Conservation (phyloP, 2,329 filamentous ascomycete genomes). For the Stromatinia cepivora region DNA sequence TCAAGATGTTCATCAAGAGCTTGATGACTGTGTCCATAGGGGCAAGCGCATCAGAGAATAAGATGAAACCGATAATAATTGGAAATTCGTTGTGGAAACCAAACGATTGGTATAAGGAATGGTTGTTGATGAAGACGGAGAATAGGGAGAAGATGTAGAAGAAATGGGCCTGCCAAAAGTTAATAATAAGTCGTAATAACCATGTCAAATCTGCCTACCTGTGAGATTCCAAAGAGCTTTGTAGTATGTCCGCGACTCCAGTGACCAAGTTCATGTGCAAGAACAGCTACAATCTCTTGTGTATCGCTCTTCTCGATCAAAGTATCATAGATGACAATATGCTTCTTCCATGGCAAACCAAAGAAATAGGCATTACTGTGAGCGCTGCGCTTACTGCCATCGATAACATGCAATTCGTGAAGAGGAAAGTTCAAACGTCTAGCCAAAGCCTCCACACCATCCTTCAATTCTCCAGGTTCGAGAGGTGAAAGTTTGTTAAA, state of each 20-base stretch:
- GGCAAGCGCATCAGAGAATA: conserved; percentile 94
- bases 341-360: conserved; percentile 98
- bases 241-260: conserved; percentile 97
- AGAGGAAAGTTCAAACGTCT: conserved; percentile 86
- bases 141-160: conserved; percentile 97
- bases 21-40: conserved; percentile 95
- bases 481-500: conserved; percentile 98
- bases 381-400: conserved; percentile 82
- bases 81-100: conserved; percentile 82
- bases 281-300: conserved; percentile 89
- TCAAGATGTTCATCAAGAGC: conserved; percentile 93
- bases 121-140: conserved; percentile 96
- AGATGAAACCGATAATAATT: conserved; percentile 94
- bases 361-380: conserved; percentile 97
- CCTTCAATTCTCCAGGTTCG: conserved; percentile 83
- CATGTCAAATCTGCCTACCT: conserved; percentile 52
- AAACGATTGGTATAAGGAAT: conserved; percentile 85
- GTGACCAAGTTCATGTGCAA: conserved; percentile 95
- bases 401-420: conserved; percentile 90
- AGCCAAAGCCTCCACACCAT: conserved; percentile 80
- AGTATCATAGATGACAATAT: conserved; percentile 99
- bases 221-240: conserved; percentile 81
- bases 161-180: conserved; percentile 69
- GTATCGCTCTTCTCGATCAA: conserved; percentile 92
- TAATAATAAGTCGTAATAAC: conserved; percentile 30